Evolutionary conservation across 306 rosid genomes (phyloP), one percentile per base, ranked within the genome.

Genomic region (Castanea mollissima): DNA sequence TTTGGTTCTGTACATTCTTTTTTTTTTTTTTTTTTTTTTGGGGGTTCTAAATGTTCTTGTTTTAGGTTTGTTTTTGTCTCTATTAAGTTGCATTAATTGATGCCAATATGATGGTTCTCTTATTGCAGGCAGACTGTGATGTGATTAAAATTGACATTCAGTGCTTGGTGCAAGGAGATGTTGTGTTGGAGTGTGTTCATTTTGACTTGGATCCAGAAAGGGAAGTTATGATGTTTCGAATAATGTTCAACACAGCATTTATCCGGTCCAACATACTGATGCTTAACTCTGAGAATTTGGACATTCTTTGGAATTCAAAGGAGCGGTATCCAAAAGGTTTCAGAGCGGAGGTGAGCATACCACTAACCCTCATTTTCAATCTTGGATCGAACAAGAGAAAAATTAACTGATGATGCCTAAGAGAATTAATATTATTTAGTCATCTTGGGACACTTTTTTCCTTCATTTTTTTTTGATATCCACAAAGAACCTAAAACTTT

Each of bases 151-250:
- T 95, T 80, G 99, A 95, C 80, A 86, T 95, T 76, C 99, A 95
- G 80, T 92, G 97, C 86, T 75, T 92, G 78, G 97, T 95, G 77
- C 99, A 95, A 92, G 99, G 99, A 82, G 99, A 95, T 88, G 97
- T 95, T 73, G 99, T 95, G 38, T 85, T 95, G 86, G 99, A 95
- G 89, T 95, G 99, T 79, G 97, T 90, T 58, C 97, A 95, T 83
- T 86, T 92, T 87, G 99, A 91, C 81, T 84, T 86, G 82, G 95
- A 94, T 85, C 89, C 87, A 0, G 97, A 92, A 77, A 95, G 97
- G 90, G 99, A 95, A 84, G 92, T 95, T 52, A 95, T 95, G 99
- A 95, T 95, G 99, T 95, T 95, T 74, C 97, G 97, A 16, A 81
- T 95, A 59, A 91, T 95, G 97, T 95, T 95, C 80, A 92, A 90